These are phyloP conservation scores for Blumeriella jaapii DNA, from an alignment of 2,329 filamentous ascomycete genomes.

Conservation along the genomic window DNA sequence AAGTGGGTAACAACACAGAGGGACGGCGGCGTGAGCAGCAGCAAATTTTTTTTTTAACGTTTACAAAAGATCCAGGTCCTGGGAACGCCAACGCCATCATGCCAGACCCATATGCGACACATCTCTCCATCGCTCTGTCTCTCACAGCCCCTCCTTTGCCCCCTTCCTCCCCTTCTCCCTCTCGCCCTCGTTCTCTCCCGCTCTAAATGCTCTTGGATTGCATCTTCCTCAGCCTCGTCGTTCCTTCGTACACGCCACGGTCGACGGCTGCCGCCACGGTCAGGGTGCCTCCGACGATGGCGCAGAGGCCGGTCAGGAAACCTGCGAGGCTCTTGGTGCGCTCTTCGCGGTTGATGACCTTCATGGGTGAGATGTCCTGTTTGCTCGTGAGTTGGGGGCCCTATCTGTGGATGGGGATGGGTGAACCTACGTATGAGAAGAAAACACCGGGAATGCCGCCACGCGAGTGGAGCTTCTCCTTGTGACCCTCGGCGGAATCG, in stretches of 20 bases:
- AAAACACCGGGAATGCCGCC: slow-evolving; percentile 96
- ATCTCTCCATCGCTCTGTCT: no score
- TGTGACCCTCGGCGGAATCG: slow-evolving; percentile 78
- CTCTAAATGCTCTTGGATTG: slow-evolving; percentile 48
- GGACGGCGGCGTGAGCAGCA: no score
- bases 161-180: no score
- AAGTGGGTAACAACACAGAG: no score
- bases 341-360: slow-evolving; percentile 93
- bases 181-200: no score
- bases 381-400: slow-evolving; percentile 16
- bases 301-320: slow-evolving; percentile 89
- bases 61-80: no score
- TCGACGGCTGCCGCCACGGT: slow-evolving; percentile 93
- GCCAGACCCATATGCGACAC: no score
- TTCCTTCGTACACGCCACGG: slow-evolving; percentile 81
- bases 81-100: no score
- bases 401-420: not conserved
- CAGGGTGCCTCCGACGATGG: slow-evolving; percentile 85
- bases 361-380: slow-evolving; percentile 97
- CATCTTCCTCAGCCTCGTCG: slow-evolving; percentile 75
- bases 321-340: slow-evolving; percentile 80
- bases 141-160: no score
- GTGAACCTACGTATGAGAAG: slow-evolving; percentile 77
- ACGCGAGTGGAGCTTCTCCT: slow-evolving; percentile 78
- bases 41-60: no score